Evolutionary conservation across 805 yeast genomes (phyloP).

Genomic region (Ogataea glucozyma): DNA sequence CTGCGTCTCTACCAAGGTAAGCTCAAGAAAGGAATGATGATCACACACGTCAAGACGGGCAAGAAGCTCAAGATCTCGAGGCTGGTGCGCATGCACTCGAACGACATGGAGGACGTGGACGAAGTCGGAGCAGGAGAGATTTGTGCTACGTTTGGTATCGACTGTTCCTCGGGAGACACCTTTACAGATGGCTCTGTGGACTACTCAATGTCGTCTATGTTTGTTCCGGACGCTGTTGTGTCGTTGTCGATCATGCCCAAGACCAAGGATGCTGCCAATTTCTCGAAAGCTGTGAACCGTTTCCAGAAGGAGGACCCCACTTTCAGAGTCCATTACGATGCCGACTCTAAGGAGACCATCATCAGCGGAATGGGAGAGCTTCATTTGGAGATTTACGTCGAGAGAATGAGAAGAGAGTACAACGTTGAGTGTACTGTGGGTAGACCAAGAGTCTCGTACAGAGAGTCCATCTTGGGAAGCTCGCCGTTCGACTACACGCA

Average conservation of each 20-base stretch:
- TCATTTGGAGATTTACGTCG: constrained; percentile 95
- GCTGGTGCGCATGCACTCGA: constrained; percentile 97
- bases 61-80: constrained; percentile 92
- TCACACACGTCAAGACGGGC: constrained; percentile 87
- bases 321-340: constrained; percentile 86
- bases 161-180: constrained; percentile 98
- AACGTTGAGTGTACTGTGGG: constrained; percentile 95
- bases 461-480: constrained; percentile 81
- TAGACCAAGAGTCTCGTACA: constrained; percentile 95
- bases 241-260: constrained; percentile 89
- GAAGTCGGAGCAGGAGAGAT: constrained; percentile 98
- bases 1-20: constrained; percentile 96
- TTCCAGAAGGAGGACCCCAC: constrained; percentile 99
- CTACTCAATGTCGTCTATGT: constrained; percentile 96
- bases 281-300: constrained; percentile 94
- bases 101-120: constrained; percentile 97
- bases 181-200: constrained; percentile 81
- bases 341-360: constrained; percentile 90
- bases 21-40: constrained; percentile 84
- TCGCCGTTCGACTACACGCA: constrained; percentile 89
- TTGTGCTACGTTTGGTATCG: constrained; percentile 98
- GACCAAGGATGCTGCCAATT: constrained; percentile 81
- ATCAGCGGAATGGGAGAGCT: constrained; percentile 98
- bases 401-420: constrained; percentile 97
- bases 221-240: constrained; percentile 97